Evolutionary conservation across 129 eudicot genomes (phyloP), one percentile per base, ranked within the genome.

Genomic region (Logfia minima): DNA sequence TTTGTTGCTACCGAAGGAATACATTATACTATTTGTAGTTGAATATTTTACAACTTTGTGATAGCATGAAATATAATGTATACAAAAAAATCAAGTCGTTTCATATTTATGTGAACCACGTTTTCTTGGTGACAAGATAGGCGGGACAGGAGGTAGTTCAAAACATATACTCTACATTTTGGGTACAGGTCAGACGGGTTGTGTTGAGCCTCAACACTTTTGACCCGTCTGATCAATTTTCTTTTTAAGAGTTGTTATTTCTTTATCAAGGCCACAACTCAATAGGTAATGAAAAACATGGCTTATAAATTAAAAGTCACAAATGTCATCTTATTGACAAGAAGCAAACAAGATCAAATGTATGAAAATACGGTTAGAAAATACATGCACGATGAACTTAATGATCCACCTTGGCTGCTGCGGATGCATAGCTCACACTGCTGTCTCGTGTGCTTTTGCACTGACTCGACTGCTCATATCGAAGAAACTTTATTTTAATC

Each of bases 371-470:
- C 22, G 68, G 55, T 66, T 73, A 48, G 62, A 66, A 66, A 73
- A 53, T 53, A 77, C 66, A 82, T 59, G 21, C 13, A 63, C 14
- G 21, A 71, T 64, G 71, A 72, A 65, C 23, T 72, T 58, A 62
- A 28, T 60, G 72, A 68, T 93, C 96, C 51, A 86, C 43, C 86
- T 87, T 93, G 37, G 97, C 96, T 2, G 83, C 98, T 56, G 98
- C 98, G 0, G 98, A 93, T 67, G 98, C 98, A 71, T 93, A 93
- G 78, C 98, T 93, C 43, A 93, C 98, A 16, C 98, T 93, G 88
- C 98, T 93, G 87, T 93, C 98, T 76, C 97, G 81, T 75, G 28
- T 87, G 82, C 78, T 81, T 84, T 91, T 93, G 93, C 98, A 93
- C 73, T 81, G 93, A 62, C 98, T 93, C 6, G 98, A 93, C 78